Base-by-base conservation (phyloP, 495 filamentous ascomycete species). In the Amorphotheca resinae region DNA sequence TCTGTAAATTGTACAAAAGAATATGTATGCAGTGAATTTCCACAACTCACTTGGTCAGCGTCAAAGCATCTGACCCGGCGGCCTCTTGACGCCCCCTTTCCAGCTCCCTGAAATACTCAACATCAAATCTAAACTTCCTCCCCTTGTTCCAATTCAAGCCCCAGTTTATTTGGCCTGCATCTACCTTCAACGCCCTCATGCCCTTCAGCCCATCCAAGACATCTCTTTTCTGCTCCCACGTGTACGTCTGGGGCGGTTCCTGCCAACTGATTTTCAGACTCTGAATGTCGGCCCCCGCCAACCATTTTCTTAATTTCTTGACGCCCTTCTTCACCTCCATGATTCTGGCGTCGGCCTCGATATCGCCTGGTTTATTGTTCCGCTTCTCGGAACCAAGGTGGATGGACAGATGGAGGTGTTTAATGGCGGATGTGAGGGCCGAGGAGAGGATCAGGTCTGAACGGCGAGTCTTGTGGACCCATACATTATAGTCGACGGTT, bases 151-250 rank as follows among this genome's bases (percentile, higher is more conserved):
- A 53, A 32, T 49, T 41, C 18, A 53, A 22, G 4, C 50, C 50
- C 50, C 50, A 53, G 30, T 53, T 53, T 9, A 53, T 53, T 28
- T 49, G 45, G 2, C 50, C 50, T 17, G 20, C 34, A n/a, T 31
- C 18, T 1, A 49, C 50, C 16, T 33, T 36, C 25, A 31, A 26
- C 16, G 46, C 46, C 25, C 38, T 34, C 16, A 53, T 9, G 3
- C 20, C 42, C 33, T 20, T 49, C 38, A 53, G 32, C 1, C 42
- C 46, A 38, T 49, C 50, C 23, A 53, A 32, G 2, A 53, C 32
- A 11, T 46, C 45, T 15, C 38, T 38, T 30, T 53, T 53, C 42
- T 43, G 41, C 28, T 45, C 46, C 50, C 50, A 53, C 1, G 32
- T 41, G 30, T 39, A 53, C 5, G 46, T 49, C 38, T 49, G 45